Evolutionary conservation across 192 early-diverging fungal genomes (phyloP).

Genomic region (Phycomyces nitens): DNA sequence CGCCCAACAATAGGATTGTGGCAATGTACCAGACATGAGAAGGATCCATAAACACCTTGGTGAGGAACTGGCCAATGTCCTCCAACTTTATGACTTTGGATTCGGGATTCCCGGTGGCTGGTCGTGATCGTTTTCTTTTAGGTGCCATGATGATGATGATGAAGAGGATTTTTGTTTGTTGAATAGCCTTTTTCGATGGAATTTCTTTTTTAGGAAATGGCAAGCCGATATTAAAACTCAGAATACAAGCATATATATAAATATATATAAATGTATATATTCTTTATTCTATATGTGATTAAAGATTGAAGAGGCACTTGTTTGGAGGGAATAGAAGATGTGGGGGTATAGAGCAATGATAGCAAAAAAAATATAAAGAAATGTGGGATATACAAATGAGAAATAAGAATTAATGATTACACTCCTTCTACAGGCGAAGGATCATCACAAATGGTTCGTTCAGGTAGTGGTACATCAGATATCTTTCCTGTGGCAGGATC

Average conservation of each 20-base stretch:
- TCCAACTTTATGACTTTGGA: background rate
- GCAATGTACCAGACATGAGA: slow-evolving; percentile 48
- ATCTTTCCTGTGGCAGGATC: slow-evolving; percentile 35
- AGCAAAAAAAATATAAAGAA: too few species aligned
- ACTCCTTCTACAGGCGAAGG: slow-evolving; percentile 22
- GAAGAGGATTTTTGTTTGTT: too few species aligned
- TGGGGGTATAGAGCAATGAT: too few species aligned
- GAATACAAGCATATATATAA: background rate
- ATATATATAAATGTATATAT: background rate
- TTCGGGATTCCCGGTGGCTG: background rate
- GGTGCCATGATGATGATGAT: background rate
- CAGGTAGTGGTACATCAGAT: slow-evolving; percentile 6
- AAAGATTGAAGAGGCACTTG: too few species aligned
- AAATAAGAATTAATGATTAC: background rate
- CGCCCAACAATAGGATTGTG: slow-evolving; percentile 43
- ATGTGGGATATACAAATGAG: too few species aligned
- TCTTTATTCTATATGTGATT: background rate
- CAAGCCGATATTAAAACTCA: background rate
- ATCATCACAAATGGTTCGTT: slow-evolving; percentile 31
- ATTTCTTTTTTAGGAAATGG: too few species aligned
- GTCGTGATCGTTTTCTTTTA: background rate
- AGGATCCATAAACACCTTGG: slow-evolving; percentile 24
- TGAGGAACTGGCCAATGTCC: background rate
- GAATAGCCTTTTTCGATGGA: too few species aligned
- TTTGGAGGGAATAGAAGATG: too few species aligned